phyloP scores from a whole-genome alignment of 169 alveolate genomes.

The Eimeria tenella region DNA sequence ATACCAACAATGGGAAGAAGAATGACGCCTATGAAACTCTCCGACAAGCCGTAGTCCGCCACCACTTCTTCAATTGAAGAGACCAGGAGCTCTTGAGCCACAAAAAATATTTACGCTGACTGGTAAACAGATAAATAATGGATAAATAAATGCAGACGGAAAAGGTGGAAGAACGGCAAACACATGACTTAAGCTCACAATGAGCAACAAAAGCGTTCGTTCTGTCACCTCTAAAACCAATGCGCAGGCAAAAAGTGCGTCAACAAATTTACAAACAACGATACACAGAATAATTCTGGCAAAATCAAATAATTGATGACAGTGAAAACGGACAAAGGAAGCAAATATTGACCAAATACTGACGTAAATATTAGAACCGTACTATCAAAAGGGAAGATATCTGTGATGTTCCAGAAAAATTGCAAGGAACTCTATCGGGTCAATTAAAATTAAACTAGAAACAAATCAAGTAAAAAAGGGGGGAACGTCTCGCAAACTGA shows the following conservation, averaged over 20 bases:
- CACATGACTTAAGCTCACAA: neutral
- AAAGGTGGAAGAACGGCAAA: neutral
- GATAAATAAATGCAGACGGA: neutral
- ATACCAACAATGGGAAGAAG: slow-evolving; percentile 92
- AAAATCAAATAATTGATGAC: neutral
- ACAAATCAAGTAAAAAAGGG: neutral
- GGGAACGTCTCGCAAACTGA: neutral
- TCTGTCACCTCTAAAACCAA: too few relatives aligned
- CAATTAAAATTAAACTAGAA: neutral
- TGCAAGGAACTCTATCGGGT: too few relatives aligned
- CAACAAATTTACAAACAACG: neutral
- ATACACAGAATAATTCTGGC: too few relatives aligned
- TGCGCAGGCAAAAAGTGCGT: too few relatives aligned
- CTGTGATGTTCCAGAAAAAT: too few relatives aligned
- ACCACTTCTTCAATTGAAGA: slow-evolving; percentile 76
- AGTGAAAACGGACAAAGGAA: neutral
- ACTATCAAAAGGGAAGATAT: too few relatives aligned
- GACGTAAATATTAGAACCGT: too few relatives aligned
- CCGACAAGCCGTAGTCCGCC: slow-evolving; percentile 67
- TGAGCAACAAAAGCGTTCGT: neutral
- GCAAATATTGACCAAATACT: neutral
- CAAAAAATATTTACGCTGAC: neutral
- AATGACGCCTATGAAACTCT: slow-evolving; percentile 91
- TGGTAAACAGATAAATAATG: neutral
- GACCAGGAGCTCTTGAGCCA: slow-evolving; percentile 77